phyloP scores from a whole-genome alignment of 495 filamentous ascomycete genomes.

The Bacidia rubella region DNA sequence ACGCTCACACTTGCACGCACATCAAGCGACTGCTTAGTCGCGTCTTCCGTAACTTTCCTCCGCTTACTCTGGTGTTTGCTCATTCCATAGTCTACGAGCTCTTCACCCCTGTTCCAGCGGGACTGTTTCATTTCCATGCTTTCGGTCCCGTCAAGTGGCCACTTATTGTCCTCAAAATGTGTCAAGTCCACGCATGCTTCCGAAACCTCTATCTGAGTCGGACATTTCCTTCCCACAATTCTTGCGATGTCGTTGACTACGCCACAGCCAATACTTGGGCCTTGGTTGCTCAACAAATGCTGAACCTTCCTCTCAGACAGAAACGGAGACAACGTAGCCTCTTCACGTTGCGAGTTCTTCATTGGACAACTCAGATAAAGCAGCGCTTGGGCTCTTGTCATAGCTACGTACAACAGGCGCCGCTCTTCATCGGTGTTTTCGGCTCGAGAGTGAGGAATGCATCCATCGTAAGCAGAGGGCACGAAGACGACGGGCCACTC shows the following conservation, averaged over 20 bases:
- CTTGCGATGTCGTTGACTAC: slow-evolving; percentile 46
- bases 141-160: slow-evolving; percentile 46
- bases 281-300: slow-evolving; percentile 39
- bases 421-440: slow-evolving; percentile 88
- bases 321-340: slow-evolving; percentile 51
- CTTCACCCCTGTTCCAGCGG: slow-evolving; percentile 24
- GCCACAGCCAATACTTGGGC: slow-evolving; percentile 40
- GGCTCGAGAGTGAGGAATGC: slow-evolving; percentile 84
- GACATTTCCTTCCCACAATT: slow-evolving; percentile 46
- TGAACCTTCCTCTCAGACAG: slow-evolving; percentile 36
- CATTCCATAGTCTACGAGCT: neutral
- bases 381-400: slow-evolving; percentile 86
- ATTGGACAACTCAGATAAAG: slow-evolving; percentile 82
- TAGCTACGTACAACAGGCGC: slow-evolving; percentile 86
- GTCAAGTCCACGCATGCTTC: slow-evolving; percentile 28
- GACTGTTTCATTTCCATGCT: slow-evolving; percentile 26
- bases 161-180: slow-evolving; percentile 47
- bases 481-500: slow-evolving; percentile 98
- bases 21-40: neutral
- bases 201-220: slow-evolving; percentile 35
- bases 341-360: slow-evolving; percentile 47
- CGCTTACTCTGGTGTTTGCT: slow-evolving; percentile 22
- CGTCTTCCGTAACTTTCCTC: slow-evolving; percentile 9
- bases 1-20: neutral
- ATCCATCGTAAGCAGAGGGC: slow-evolving; percentile 78